Percentiles rank a stretch among this genome's conserved stretches.
These are phyloP conservation scores for Arxiozyma bovina DNA, from an alignment of 1,139 yeast genomes.

Conservation along the genomic window DNA sequence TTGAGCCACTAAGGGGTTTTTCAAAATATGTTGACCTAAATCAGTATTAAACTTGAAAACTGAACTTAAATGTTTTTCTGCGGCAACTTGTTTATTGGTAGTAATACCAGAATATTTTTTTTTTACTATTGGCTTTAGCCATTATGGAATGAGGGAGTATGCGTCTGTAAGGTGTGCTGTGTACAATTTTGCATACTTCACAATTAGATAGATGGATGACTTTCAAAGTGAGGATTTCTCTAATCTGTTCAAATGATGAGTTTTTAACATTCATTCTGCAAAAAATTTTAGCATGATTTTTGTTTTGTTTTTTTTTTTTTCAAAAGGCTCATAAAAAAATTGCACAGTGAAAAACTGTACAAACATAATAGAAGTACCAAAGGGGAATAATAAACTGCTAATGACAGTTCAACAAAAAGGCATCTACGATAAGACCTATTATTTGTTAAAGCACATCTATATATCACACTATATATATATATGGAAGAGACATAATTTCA, in stretches of 20 bases:
- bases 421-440: neutral
- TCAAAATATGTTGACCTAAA: constrained; percentile 92
- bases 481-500: neutral
- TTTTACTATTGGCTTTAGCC: constrained; percentile 31
- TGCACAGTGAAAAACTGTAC: too few relatives aligned
- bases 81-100: constrained; percentile 46
- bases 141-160: constrained; percentile 9
- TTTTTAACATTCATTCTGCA: too few relatives aligned
- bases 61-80: constrained; percentile 63
- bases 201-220: too few relatives aligned
- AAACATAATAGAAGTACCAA: neutral
- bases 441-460: neutral
- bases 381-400: neutral
- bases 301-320: too few relatives aligned
- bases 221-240: too few relatives aligned
- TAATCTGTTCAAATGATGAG: too few relatives aligned
- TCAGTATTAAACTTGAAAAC: constrained; percentile 95
- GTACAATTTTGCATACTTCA: too few relatives aligned
- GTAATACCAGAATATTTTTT: constrained; percentile 31
- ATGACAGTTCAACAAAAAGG: neutral
- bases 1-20: constrained; percentile 93
- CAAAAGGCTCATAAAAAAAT: too few relatives aligned
- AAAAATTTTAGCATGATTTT: too few relatives aligned
- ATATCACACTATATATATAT: too few relatives aligned
- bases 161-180: neutral